phyloP scores from a whole-genome alignment of 2,329 filamentous ascomycete genomes.

The Penicillium glabrum region DNA sequence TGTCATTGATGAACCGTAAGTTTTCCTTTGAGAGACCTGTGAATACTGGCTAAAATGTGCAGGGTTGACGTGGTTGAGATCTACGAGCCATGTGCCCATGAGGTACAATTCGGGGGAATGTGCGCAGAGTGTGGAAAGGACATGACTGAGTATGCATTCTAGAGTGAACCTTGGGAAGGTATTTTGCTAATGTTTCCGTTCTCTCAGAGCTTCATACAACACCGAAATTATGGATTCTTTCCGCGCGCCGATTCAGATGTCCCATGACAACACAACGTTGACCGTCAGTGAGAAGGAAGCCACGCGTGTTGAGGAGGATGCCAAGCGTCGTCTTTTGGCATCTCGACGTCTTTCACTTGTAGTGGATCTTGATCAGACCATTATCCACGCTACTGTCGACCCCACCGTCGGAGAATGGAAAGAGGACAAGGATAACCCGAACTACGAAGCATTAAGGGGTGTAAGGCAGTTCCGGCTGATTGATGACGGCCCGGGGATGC shows the following conservation, averaged over 20 bases:
- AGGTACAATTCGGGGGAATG: slow-evolving; percentile 85
- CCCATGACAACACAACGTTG: slow-evolving; percentile 84
- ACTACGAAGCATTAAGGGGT: slow-evolving; percentile 85
- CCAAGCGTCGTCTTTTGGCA: slow-evolving; percentile 77
- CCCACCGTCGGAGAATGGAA: slow-evolving; percentile 97
- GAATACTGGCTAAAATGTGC: slow-evolving; percentile 4
- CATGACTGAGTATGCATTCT: slow-evolving; percentile 71
- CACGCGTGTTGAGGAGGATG: slow-evolving; percentile 76
- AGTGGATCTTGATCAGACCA: slow-evolving; percentile 96
- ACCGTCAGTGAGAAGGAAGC: slow-evolving; percentile 84
- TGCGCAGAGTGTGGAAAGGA: slow-evolving; percentile 93
- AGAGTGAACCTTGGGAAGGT: too few relatives aligned
- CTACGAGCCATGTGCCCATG: slow-evolving; percentile 87
- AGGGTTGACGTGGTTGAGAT: slow-evolving; percentile 68
- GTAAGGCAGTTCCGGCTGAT: slow-evolving; percentile 84
- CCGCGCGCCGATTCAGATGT: slow-evolving; percentile 91
- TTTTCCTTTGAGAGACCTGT: slow-evolving; percentile 6
- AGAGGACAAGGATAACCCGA: slow-evolving; percentile 81
- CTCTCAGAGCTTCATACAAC: slow-evolving; percentile 67
- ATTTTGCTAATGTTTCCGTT: neutral
- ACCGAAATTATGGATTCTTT: slow-evolving; percentile 75
- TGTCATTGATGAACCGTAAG: slow-evolving; percentile 44
- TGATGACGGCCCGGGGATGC: slow-evolving; percentile 75
- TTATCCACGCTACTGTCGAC: slow-evolving; percentile 97
- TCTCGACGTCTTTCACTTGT: slow-evolving; percentile 87